Evolutionary conservation across 768 basidiomycete species (phyloP), one percentile per base, ranked within the genome.

Genomic region (Mycena sanguinolenta): DNA sequence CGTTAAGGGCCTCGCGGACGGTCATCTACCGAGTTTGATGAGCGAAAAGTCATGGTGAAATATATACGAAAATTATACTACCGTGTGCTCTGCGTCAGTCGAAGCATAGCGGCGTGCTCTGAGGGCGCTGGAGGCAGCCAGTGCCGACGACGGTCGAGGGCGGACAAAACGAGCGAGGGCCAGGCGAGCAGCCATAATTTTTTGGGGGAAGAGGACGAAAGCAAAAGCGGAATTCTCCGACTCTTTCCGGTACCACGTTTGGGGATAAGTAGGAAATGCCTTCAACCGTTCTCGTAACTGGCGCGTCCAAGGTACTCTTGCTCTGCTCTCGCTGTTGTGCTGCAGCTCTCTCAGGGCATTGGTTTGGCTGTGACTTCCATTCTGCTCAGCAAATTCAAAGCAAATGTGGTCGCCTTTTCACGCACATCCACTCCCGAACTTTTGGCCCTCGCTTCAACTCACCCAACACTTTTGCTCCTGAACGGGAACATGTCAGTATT

Each of bases 1-100:
- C 84, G 83, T 98, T 99, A 73, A 99, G 92, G 52, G 98, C 98
- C 65, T 99, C 98, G 78, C 98, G 95, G 71, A 98, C 97, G 64
- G 96, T 99, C 97, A 97, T 95, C 95, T 96, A 59, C 42, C 12
- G 9, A 10, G 25, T 12, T 49, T 23, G n/a, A 8, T 60, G 16
- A 5, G 16, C 38, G 23, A 34, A 30, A 32, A 28, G 28, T 23
- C 44, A 49, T 14, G 21, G 32, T 30, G 39, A 67, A 21, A 44
- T 46, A 39, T 17, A 10, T 16, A 42, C 32, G n/a, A 7, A 28
- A 54, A 66, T 81, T 5, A 83, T 39, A 70, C 54, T 73, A 86
- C 85, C 52, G 80, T 78, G 76, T 84, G 65, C 55, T 28, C 82
- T 65, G 84, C 87, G 72, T 74, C 86, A 74, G 87, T 85, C 16